A percentile compares a stretch with the other conserved stretches of the same genome.
Evolutionary conservation across 495 filamentous ascomycete species (phyloP).

Genomic region (Daldinia vernicosa): DNA sequence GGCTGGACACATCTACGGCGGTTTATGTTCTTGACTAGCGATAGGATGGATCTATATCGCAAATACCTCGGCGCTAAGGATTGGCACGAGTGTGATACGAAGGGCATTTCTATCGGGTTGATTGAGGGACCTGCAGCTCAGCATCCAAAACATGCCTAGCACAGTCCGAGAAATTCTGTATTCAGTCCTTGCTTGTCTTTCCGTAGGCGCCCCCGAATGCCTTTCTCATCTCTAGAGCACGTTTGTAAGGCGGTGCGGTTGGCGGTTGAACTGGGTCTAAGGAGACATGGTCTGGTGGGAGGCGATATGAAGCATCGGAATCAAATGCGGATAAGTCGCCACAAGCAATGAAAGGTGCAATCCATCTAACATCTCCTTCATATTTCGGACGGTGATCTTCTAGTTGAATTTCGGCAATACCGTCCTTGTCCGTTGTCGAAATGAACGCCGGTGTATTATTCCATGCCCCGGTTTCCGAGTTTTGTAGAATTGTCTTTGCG

Average conservation of each 20-base stretch:
- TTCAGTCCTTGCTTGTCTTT: conserved; percentile 63
- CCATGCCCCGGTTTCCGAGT: conserved; percentile 55
- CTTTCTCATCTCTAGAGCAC: conserved; percentile 84
- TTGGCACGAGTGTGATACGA: conserved; percentile 48
- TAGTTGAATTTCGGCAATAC: conserved; percentile 68
- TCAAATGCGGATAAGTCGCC: conserved; percentile 95
- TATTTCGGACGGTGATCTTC: conserved; percentile 55
- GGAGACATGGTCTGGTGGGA: conserved; percentile 77
- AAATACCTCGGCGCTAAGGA: conserved; percentile 56
- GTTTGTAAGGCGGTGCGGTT: conserved; percentile 93
- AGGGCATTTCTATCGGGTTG: conserved; percentile 30
- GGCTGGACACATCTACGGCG: conserved; percentile 65
- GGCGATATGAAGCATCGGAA: conserved; percentile 89
- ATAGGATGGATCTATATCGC: conserved; percentile 57
- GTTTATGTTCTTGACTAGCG: conserved; percentile 60
- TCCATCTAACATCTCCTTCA: conserved; percentile 71
- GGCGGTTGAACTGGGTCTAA: conserved; percentile 96
- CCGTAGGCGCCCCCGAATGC: conserved; percentile 81
- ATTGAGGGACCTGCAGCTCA: conserved; percentile 40
- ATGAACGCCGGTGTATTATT: conserved; percentile 29
- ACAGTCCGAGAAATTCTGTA: not conserved
- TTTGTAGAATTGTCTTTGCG: conserved; percentile 51
- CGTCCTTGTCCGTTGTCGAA: conserved; percentile 57
- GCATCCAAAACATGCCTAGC: conserved; percentile 13
- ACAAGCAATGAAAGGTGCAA: conserved; percentile 93